These are phyloP conservation scores for Cenchrus purpureus DNA, from an alignment of 176 grass and related monocot genomes.

Conservation along the genomic window DNA sequence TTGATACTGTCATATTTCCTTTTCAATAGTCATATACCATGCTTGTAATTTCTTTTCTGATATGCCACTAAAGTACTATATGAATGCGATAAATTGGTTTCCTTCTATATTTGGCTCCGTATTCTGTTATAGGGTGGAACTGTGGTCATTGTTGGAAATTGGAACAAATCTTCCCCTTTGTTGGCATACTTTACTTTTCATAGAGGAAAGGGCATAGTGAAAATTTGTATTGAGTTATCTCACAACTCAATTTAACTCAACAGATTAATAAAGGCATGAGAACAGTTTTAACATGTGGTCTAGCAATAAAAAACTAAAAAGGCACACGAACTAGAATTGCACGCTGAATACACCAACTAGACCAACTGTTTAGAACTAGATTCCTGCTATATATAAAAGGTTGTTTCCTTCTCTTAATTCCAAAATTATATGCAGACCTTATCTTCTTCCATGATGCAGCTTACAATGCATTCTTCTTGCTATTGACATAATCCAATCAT, in stretches of 20 bases:
- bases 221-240: slow-evolving; percentile 9
- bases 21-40: neutral
- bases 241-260: neutral
- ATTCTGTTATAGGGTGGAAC: neutral
- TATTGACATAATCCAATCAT: slow-evolving; percentile 19
- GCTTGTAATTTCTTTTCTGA: neutral
- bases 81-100: slow-evolving; percentile 2
- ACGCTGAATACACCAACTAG: neutral
- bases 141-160: neutral
- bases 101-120: neutral
- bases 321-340: neutral
- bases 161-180: no score
- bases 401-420: neutral
- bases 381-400: slow-evolving; percentile 14
- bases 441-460: slow-evolving; percentile 21
- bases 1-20: slow-evolving; percentile 13
- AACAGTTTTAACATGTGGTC: neutral
- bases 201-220: neutral
- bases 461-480: slow-evolving; percentile 8
- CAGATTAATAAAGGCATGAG: neutral
- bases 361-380: slow-evolving; percentile 6
- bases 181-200: neutral
- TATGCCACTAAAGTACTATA: neutral
- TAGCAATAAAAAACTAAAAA: neutral
- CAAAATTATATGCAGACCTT: neutral